Conservation (phyloP, 768 basidiomycete species). For the Lactarius pseudohatsudake region DNA sequence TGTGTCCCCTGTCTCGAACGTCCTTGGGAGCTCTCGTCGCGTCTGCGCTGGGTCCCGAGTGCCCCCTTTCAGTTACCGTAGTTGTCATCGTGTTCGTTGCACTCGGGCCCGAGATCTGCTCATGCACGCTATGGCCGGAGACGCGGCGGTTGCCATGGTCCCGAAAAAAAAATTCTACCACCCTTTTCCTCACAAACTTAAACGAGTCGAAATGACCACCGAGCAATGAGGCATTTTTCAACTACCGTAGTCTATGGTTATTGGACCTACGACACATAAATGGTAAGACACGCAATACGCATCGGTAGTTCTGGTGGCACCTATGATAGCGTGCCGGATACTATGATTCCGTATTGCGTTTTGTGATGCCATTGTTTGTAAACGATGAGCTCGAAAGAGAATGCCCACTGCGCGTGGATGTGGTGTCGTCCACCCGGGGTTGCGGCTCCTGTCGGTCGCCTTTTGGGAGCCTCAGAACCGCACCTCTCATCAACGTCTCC, state of each 20-base stretch:
- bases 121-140: not conserved
- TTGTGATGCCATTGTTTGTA: not conserved
- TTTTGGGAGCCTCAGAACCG: not conserved
- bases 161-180: not conserved
- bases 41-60: not conserved
- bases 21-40: not conserved
- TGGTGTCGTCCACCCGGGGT: not conserved
- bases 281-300: not conserved
- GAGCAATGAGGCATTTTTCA: not conserved
- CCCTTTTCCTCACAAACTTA: not conserved
- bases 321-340: too few relatives aligned
- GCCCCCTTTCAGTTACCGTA: not conserved
- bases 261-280: not conserved
- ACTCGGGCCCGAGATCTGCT: not conserved
- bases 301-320: not conserved
- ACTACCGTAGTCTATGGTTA: not conserved
- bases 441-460: not conserved
- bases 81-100: not conserved
- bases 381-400: not conserved
- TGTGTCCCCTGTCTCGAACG: not conserved
- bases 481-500: conserved; percentile 61
- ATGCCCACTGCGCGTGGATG: not conserved
- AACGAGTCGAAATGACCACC: not conserved
- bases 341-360: conserved; percentile 1
- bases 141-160: not conserved